Percentiles rank a stretch among this genome's conserved stretches.
Conservation (phyloP, 169 alveolate genomes). For the Plasmodium knowlesi region DNA sequence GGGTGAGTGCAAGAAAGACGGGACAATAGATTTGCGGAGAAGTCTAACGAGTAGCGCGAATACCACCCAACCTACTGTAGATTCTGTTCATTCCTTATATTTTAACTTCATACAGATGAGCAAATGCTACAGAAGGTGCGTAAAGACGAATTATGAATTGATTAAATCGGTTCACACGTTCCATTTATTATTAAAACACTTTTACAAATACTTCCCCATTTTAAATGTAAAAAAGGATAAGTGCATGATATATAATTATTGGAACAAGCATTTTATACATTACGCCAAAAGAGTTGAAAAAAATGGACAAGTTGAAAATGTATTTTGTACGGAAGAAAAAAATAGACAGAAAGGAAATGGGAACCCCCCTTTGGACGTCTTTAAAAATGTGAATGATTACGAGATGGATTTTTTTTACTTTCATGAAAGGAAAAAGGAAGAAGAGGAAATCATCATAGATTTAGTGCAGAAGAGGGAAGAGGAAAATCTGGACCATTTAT, state of each 20-base stretch:
- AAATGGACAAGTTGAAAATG: neutral
- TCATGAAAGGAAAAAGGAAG: constrained; percentile 30
- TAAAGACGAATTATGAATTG: constrained; percentile 54
- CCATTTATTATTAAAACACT: constrained; percentile 64
- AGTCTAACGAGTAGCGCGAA: neutral
- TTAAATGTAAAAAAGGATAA: constrained; percentile 35
- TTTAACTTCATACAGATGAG: constrained; percentile 25
- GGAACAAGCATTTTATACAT: constrained; percentile 26
- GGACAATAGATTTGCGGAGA: neutral
- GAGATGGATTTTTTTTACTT: constrained; percentile 64
- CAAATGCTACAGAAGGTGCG: constrained; percentile 46
- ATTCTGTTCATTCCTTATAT: constrained; percentile 15
- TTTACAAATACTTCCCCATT: constrained; percentile 54
- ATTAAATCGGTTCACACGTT: constrained; percentile 39
- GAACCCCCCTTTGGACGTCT: constrained; percentile 20
- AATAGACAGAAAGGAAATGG: neutral
- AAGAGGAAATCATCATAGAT: constrained; percentile 16
- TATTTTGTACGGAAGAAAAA: neutral
- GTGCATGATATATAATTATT: constrained; percentile 56
- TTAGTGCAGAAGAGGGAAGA: constrained; percentile 18
- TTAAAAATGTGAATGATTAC: constrained; percentile 63
- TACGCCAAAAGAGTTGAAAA: neutral
- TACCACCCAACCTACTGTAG: neutral
- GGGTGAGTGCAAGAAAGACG: neutral
- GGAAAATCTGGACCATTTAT: constrained; percentile 28